Base-by-base conservation (phyloP, 2,329 filamentous ascomycete genomes). In the Massarina eburnea region DNA sequence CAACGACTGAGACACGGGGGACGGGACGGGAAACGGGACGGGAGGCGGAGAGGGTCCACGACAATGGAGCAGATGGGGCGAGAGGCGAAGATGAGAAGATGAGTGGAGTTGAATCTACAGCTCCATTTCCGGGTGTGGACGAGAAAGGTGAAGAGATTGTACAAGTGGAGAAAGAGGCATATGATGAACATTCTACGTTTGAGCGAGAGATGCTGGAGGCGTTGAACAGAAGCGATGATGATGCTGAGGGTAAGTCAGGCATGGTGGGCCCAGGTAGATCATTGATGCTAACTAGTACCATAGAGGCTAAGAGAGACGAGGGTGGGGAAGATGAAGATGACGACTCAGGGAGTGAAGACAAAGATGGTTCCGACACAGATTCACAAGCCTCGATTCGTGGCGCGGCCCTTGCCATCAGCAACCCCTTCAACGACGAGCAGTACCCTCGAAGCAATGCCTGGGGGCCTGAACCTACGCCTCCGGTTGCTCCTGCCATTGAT, bases 181-280 rank as follows among this genome's bases (percentile, higher is more conserved):
- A 42, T 19, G 15, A 15, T 42, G 4, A 36, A 24, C 3, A 35
- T 42, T 37, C 34, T 37, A 35, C 46, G 40, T 7, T 38, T 14
- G 36, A 39, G 30, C 19, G 32, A 15, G 34, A 51, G 6, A 41
- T 41, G 8, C 37, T 48, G 18, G 42, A 45, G n/a, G 48, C 40
- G 5, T 20, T 51, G 30, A 34, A 48, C 34, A 29, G 41, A 2
- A 34, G 35, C 33, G 38, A 51, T 10, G 26, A 26, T n/a, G 41
- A 43, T 5, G 27, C 30, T 34, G 42, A 39, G 34, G 42, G 42
- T 45, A 34, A 19, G 26, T 26, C 10, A 10, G 4, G 20, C 15
- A 7, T 8, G 18, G n/a, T 27, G 14, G 3, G 8, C 9, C n/a
- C 2, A 33, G 19, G 18, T 32, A 22, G 18, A 33, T 21, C 8